phyloP scores from a whole-genome alignment of 345 rosid species.

The Brassica juncea region DNA sequence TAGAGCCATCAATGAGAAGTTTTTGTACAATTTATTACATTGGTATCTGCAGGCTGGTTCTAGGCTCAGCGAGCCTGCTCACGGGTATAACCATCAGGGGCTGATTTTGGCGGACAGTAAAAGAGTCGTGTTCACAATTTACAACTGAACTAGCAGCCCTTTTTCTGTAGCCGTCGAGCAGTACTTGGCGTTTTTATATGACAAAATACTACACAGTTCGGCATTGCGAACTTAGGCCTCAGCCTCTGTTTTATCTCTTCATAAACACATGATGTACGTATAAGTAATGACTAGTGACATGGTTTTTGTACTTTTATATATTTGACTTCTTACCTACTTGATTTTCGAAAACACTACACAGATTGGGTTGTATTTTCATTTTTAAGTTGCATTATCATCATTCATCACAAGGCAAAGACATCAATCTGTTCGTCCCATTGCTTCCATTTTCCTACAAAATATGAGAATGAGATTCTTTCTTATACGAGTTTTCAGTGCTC shows the following conservation, averaged over 20 bases:
- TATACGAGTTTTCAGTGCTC: neutral
- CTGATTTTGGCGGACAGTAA: slow-evolving; percentile 11
- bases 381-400: neutral
- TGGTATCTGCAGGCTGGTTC: slow-evolving; percentile 2
- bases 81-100: neutral
- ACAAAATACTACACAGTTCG: neutral
- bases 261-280: neutral
- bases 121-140: neutral
- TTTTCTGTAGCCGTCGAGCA: neutral
- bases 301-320: neutral
- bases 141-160: neutral
- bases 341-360: neutral
- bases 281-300: neutral
- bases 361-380: neutral
- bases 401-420: neutral
- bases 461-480: slow-evolving; percentile 5
- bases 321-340: neutral
- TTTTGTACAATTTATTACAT: neutral
- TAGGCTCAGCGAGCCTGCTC: neutral
- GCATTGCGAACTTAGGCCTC: neutral
- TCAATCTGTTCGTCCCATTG: neutral
- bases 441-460: neutral
- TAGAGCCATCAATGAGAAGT: neutral
- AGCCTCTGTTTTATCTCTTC: neutral
- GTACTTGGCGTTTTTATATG: neutral